Percentiles rank a stretch among this genome's conserved stretches.
Evolutionary conservation across 331 rosid species (phyloP).

Genomic region (Dryas integrifolia): DNA sequence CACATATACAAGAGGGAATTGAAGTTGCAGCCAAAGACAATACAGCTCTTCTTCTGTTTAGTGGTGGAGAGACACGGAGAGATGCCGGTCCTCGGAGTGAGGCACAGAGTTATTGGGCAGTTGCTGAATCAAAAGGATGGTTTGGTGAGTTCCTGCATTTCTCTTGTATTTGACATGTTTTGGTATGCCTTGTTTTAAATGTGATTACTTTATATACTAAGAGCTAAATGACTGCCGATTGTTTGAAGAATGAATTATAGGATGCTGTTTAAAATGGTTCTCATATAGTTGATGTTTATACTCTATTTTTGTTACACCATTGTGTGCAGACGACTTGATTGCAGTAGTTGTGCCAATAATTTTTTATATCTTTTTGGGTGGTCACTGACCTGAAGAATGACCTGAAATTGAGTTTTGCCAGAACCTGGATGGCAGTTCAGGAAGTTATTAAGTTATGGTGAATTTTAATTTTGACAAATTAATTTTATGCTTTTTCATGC

Average conservation of each 20-base stretch:
- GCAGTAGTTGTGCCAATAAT: neutral
- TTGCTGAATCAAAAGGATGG: slow-evolving; percentile 81
- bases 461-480: neutral
- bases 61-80: slow-evolving; percentile 92
- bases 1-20: slow-evolving; percentile 68
- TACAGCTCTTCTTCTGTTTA: slow-evolving; percentile 66
- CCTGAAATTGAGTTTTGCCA: neutral
- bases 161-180: slow-evolving; percentile 1
- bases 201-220: neutral
- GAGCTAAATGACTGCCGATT: neutral
- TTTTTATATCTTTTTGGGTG: neutral
- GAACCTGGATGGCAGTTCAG: neutral
- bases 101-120: slow-evolving; percentile 98
- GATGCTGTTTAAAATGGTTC: neutral
- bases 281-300: neutral
- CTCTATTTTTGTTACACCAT: neutral
- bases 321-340: neutral
- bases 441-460: neutral
- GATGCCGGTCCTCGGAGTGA: slow-evolving; percentile 93
- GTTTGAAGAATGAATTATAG: neutral
- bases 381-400: neutral
- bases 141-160: slow-evolving; percentile 61
- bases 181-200: neutral
- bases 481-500: neutral
- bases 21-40: slow-evolving; percentile 56